A percentile compares a stretch with the other conserved stretches of the same genome.
phyloP scores from a whole-genome alignment of 2,329 filamentous ascomycete genomes.

The Cladosporium sp. region DNA sequence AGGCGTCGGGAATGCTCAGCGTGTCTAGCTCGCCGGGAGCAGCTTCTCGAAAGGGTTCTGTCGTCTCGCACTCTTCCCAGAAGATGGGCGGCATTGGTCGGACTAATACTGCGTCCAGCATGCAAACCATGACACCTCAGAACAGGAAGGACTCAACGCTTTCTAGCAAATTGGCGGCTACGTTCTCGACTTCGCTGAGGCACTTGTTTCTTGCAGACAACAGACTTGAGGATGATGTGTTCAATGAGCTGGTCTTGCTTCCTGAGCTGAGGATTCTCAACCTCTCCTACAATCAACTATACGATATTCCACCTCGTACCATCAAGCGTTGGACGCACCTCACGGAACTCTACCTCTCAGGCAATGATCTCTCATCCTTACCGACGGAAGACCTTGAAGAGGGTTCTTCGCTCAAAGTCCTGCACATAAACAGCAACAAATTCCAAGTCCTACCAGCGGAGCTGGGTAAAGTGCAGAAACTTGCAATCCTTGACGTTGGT shows the following conservation, averaged over 20 bases:
- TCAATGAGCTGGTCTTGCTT: slow-evolving; percentile 81
- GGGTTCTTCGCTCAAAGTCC: slow-evolving; percentile 76
- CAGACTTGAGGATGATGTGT: slow-evolving; percentile 88
- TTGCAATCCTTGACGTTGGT: slow-evolving; percentile 88
- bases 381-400: slow-evolving; percentile 94
- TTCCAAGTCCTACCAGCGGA: slow-evolving; percentile 96
- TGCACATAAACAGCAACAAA: slow-evolving; percentile 96
- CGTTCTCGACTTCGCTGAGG: slow-evolving; percentile 80
- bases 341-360: slow-evolving; percentile 88
- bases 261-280: slow-evolving; percentile 85
- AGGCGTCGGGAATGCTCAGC: slow-evolving; percentile 71
- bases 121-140: slow-evolving; percentile 52
- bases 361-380: slow-evolving; percentile 86
- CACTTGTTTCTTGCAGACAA: slow-evolving; percentile 92
- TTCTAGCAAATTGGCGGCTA: slow-evolving; percentile 73
- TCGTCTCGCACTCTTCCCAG: slow-evolving; percentile 75
- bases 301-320: slow-evolving; percentile 83
- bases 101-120: slow-evolving; percentile 66
- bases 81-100: slow-evolving; percentile 55
- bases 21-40: slow-evolving; percentile 41
- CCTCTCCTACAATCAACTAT: slow-evolving; percentile 89
- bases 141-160: slow-evolving; percentile 84
- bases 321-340: slow-evolving; percentile 88
- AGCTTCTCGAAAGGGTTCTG: slow-evolving; percentile 68
- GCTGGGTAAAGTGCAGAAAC: slow-evolving; percentile 86